Conservation (phyloP, 306 rosid genomes). For the Betula pendula region DNA sequence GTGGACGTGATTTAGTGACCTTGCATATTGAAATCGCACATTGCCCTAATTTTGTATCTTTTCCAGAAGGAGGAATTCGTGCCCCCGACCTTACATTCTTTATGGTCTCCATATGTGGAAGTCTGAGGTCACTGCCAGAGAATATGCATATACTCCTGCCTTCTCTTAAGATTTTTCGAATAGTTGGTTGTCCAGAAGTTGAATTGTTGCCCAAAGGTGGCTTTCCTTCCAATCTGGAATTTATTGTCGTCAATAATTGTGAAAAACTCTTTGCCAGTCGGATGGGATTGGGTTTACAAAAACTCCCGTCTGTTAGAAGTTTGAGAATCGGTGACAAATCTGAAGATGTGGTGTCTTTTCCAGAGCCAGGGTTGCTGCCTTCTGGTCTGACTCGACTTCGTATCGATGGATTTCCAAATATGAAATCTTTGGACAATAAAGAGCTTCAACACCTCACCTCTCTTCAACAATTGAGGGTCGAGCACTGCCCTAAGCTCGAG, state of each 20-base stretch:
- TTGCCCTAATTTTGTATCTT: background rate
- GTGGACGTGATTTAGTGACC: background rate
- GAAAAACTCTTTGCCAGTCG: background rate
- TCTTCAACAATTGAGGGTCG: background rate
- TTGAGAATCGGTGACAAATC: accelerated
- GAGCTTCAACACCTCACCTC: background rate
- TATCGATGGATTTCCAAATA: no score
- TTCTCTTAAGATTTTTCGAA: accelerated
- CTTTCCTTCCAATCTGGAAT: background rate
- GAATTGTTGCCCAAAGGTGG: background rate
- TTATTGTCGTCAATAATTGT: background rate
- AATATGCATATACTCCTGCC: background rate
- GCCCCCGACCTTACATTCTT: background rate
- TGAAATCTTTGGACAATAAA: background rate
- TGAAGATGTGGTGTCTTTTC: background rate
- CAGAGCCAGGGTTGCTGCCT: background rate
- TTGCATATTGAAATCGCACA: background rate
- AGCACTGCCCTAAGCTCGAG: no score
- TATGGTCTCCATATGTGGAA: accelerated
- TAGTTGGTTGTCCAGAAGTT: background rate
- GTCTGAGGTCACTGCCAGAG: background rate
- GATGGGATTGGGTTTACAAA: conserved; percentile 4
- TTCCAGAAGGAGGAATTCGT: background rate
- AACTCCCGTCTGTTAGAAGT: background rate
- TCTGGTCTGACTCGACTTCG: background rate